Conservation (phyloP, 2,329 filamentous ascomycete species). For the Diaporthe australafricana region DNA sequence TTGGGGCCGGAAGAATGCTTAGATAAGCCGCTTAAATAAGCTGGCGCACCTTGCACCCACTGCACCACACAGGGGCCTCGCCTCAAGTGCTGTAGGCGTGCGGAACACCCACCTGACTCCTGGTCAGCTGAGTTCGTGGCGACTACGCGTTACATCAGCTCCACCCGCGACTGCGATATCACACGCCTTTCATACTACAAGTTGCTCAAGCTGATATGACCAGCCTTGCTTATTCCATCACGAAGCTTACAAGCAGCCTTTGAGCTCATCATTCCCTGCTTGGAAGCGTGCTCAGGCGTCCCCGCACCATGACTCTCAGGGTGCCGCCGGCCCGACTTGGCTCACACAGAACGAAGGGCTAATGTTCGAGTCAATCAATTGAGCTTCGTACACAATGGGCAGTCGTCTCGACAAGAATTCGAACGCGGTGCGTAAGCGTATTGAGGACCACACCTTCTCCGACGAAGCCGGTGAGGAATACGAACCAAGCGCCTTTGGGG, state of each 20-base stretch:
- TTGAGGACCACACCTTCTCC: conserved; percentile 77
- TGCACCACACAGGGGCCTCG: too few species aligned
- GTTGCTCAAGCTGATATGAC: conserved; percentile 12
- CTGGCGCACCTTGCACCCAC: too few species aligned
- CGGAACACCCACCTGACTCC: too few species aligned
- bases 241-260: not conserved
- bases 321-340: conserved; percentile 12
- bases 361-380: conserved; percentile 35
- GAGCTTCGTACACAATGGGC: conserved; percentile 59
- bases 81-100: too few species aligned
- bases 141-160: conserved; percentile 21
- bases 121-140: conserved; percentile 29
- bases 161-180: not conserved
- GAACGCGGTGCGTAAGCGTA: conserved; percentile 70
- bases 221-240: not conserved
- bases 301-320: conserved; percentile 29
- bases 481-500: conserved; percentile 85
- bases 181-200: conserved; percentile 7
- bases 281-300: not conserved
- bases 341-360: conserved; percentile 12
- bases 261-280: not conserved
- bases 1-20: too few species aligned
- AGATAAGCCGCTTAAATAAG: too few species aligned
- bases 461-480: conserved; percentile 93
- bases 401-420: conserved; percentile 73